A percentile compares a stretch with the other conserved stretches of the same genome.
Evolutionary conservation across 106 monocot species (phyloP).

Genomic region (Ottelia alismoides): DNA sequence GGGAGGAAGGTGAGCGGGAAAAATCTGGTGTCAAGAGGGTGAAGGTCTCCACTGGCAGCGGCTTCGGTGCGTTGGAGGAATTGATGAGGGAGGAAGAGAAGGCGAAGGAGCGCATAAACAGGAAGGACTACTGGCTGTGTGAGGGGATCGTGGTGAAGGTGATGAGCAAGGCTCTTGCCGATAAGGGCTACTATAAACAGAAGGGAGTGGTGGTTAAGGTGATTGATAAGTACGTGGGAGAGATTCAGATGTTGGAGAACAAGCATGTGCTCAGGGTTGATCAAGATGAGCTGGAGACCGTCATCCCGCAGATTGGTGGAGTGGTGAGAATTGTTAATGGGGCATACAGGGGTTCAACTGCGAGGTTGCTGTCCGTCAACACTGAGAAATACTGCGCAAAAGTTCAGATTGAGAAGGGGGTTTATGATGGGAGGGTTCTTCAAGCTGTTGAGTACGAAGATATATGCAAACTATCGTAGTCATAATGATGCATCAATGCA

Average conservation of each 20-base stretch:
- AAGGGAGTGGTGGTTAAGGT: constrained; percentile 74
- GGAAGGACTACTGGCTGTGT: constrained; percentile 93
- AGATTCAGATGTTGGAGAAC: constrained; percentile 87
- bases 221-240: constrained; percentile 74
- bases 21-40: constrained; percentile 31
- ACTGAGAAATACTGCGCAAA: constrained; percentile 66
- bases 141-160: constrained; percentile 91
- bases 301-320: constrained; percentile 92
- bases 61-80: constrained; percentile 43
- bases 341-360: constrained; percentile 76
- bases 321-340: constrained; percentile 88
- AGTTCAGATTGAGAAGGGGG: constrained; percentile 87
- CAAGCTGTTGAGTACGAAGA: constrained; percentile 85
- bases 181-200: constrained; percentile 95
- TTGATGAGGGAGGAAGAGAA: constrained; percentile 96
- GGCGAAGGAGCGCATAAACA: constrained; percentile 74
- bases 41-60: constrained; percentile 6
- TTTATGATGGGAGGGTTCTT: constrained; percentile 86
- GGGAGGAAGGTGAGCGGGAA: constrained; percentile 6
- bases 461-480: constrained; percentile 86
- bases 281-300: constrained; percentile 92
- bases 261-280: constrained; percentile 83
- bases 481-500: no score
- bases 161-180: constrained; percentile 73
- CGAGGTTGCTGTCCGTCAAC: constrained; percentile 56